Conservation (phyloP, 305 asterid species). For the Fraxinus sp. region DNA sequence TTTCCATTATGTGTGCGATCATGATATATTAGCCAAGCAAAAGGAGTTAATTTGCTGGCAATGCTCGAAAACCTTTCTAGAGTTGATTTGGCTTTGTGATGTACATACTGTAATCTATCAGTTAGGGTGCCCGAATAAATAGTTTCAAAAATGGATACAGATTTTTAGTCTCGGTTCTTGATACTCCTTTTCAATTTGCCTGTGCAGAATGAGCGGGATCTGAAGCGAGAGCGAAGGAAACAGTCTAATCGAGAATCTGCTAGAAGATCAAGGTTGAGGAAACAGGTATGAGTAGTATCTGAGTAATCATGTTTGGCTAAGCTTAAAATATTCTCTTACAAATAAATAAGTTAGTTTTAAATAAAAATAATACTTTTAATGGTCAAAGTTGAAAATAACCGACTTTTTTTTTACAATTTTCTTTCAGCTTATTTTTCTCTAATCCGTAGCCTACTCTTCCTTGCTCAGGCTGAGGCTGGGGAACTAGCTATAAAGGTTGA, state of each 20-base stretch:
- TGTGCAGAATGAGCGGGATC: constrained; percentile 73
- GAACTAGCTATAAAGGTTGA: constrained; percentile 77
- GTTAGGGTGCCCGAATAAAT: neutral
- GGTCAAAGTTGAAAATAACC: neutral
- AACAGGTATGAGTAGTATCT: constrained; percentile 56
- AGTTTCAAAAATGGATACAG: neutral
- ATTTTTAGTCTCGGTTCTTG: neutral
- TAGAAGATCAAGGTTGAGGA: constrained; percentile 90
- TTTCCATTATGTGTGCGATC: neutral
- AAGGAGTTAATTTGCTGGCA: neutral
- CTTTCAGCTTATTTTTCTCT: neutral
- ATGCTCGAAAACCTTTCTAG: neutral
- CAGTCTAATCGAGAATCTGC: constrained; percentile 99
- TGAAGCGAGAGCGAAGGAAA: constrained; percentile 89
- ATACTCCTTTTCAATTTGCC: neutral
- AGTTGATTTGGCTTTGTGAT: neutral
- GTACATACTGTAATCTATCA: neutral
- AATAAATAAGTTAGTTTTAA: neutral
- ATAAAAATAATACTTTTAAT: neutral
- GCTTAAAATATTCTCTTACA: neutral
- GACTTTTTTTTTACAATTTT: neutral
- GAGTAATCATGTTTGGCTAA: neutral
- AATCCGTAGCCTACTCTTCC: neutral
- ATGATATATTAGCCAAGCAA: neutral
- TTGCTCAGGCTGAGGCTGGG: constrained; percentile 82